Conservation (phyloP, 2,329 filamentous ascomycete species). For the Pseudomassariella vexata region DNA sequence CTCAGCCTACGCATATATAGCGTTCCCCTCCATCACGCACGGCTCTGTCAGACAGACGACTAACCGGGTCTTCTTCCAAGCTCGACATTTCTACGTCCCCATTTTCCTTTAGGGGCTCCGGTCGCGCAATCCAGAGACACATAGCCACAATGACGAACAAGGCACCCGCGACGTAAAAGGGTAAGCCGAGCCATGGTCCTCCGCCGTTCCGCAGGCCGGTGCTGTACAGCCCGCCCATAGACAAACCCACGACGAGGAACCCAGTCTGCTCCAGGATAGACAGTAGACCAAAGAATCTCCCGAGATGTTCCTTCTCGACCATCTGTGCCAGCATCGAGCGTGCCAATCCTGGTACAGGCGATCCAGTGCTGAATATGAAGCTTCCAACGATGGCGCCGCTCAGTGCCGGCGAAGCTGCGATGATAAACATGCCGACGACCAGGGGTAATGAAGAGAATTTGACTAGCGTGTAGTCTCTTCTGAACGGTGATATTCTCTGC, state of each 20-base stretch:
- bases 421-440: neutral
- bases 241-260: constrained; percentile 1
- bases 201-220: neutral
- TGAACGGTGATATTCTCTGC: neutral
- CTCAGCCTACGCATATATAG: too few species aligned
- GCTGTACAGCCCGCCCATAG: constrained; percentile 1
- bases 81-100: too few species aligned
- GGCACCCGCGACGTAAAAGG: constrained; percentile 2
- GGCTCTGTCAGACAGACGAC: too few species aligned
- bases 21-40: too few species aligned
- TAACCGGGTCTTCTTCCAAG: too few species aligned
- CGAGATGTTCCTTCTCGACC: neutral
- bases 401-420: neutral
- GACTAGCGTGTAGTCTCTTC: constrained; percentile 1
- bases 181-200: constrained; percentile 1
- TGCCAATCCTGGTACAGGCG: neutral
- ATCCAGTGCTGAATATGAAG: constrained; percentile 2
- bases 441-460: neutral
- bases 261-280: constrained; percentile 6
- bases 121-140: constrained; percentile 1
- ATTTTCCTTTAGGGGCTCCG: too few species aligned
- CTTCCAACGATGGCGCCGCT: neutral
- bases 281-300: constrained; percentile 4
- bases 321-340: constrained; percentile 4
- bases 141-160: constrained; percentile 1